Conservation (phyloP, 2,329 filamentous ascomycete genomes). For the Tolypocladium nubicola region DNA sequence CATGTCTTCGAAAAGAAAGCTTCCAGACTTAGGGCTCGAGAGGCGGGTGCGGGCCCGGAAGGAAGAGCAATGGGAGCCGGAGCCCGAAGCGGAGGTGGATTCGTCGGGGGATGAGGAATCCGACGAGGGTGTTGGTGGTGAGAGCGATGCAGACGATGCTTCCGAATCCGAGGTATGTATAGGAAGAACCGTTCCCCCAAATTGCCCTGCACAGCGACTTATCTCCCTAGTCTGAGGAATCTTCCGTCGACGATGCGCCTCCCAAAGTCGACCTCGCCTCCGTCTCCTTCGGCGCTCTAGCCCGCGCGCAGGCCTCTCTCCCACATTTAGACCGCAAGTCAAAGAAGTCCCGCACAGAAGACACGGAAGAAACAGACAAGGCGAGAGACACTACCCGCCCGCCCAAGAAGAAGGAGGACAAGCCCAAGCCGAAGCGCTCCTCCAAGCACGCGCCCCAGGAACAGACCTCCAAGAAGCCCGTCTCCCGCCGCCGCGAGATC, state of each 20-base stretch:
- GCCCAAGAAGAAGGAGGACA: background rate
- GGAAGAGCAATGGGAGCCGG: constrained; percentile 31
- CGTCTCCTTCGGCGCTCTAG: constrained; percentile 84
- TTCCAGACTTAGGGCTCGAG: constrained; percentile 23
- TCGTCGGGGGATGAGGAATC: constrained; percentile 16
- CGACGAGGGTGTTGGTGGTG: constrained; percentile 15
- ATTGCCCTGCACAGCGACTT: background rate
- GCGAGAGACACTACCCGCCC: constrained; percentile 3
- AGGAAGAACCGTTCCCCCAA: background rate
- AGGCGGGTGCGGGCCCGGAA: constrained; percentile 32
- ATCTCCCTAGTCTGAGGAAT: constrained; percentile 11
- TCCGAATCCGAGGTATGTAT: constrained; percentile 16
- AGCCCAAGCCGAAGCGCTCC: constrained; percentile 24
- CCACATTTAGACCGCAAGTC: constrained; percentile 18
- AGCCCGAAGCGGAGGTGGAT: constrained; percentile 16
- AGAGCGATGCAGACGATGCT: constrained; percentile 17
- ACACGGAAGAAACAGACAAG: constrained; percentile 25
- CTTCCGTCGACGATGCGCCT: constrained; percentile 17
- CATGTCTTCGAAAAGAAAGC: constrained; percentile 29
- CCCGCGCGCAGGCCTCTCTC: constrained; percentile 70
- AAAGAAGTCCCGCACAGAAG: constrained; percentile 14
- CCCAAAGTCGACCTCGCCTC: constrained; percentile 37
- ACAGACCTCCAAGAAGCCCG: constrained; percentile 71
- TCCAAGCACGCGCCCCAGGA: constrained; percentile 87
- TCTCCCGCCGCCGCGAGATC: constrained; percentile 70